A percentile compares a stretch with the other conserved stretches of the same genome.
phyloP scores from a whole-genome alignment of 805 yeast species.

The Myxozyma sirexii region DNA sequence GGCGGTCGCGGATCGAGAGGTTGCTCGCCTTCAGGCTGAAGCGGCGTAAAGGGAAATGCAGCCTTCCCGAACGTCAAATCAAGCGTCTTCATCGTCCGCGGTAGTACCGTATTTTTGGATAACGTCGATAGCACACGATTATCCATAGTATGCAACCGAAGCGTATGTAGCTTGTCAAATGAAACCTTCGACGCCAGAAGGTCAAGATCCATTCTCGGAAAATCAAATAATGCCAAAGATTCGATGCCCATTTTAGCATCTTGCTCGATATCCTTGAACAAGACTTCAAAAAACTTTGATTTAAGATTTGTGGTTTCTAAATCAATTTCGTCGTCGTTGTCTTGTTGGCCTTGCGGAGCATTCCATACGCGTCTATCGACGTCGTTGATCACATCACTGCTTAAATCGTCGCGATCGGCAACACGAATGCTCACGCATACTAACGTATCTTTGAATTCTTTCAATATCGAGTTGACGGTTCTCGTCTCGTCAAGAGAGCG shows the following conservation, averaged over 20 bases:
- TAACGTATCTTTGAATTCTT: conserved; percentile 8
- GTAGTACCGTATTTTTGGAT: conserved; percentile 11
- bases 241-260: conserved; percentile 7
- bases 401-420: conserved; percentile 20
- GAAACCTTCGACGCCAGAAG: conserved; percentile 10
- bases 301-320: conserved; percentile 13
- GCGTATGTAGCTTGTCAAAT: conserved; percentile 2
- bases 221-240: conserved; percentile 24
- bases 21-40: background rate
- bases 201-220: conserved; percentile 21
- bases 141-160: conserved; percentile 29
- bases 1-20: conserved; percentile 9
- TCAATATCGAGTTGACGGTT: conserved; percentile 14
- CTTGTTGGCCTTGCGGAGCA: background rate
- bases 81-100: conserved; percentile 15
- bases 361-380: conserved; percentile 2
- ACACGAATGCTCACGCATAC: conserved; percentile 19
- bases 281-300: conserved; percentile 15
- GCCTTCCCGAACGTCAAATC: conserved; percentile 25
- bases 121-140: conserved; percentile 13
- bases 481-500: conserved; percentile 26
- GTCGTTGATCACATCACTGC: conserved; percentile 11
- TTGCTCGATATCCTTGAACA: background rate
- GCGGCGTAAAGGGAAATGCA: conserved; percentile 15
- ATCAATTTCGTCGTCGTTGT: background rate